phyloP scores from a whole-genome alignment of 495 filamentous ascomycete species.

The Penicillium steckii region DNA sequence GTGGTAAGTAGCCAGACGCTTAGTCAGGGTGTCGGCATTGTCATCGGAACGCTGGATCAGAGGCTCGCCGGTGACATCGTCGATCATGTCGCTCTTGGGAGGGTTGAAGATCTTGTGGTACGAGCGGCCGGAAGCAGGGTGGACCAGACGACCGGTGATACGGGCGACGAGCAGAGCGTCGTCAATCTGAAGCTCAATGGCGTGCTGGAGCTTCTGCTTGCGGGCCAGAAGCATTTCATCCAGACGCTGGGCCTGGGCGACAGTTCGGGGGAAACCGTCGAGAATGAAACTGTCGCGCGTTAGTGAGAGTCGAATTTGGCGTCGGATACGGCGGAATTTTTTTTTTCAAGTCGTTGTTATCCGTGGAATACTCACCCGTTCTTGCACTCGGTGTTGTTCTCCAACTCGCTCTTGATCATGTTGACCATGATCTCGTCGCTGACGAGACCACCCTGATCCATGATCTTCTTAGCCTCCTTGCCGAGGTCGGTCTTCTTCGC shows the following conservation, averaged over 20 bases:
- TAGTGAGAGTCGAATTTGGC: conserved; percentile 9
- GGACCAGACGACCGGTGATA: conserved; percentile 94
- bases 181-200: conserved; percentile 94
- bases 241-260: conserved; percentile 90
- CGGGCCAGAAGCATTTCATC: conserved; percentile 81
- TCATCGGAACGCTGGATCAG: conserved; percentile 95
- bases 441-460: conserved; percentile 96
- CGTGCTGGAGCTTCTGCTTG: conserved; percentile 82
- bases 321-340: not conserved
- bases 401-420: conserved; percentile 97
- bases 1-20: conserved; percentile 92
- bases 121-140: conserved; percentile 91
- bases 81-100: conserved; percentile 89
- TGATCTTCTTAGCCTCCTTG: conserved; percentile 99
- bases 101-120: conserved; percentile 99
- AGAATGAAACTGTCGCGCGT: conserved; percentile 80
- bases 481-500: conserved; percentile 95
- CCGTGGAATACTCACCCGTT: conserved; percentile 69
- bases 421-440: conserved; percentile 99
- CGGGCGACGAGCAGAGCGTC: conserved; percentile 88
- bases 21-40: conserved; percentile 95
- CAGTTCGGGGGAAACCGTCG: conserved; percentile 96
- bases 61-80: conserved; percentile 96
- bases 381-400: conserved; percentile 92
- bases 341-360: too few species aligned